A percentile compares a stretch with the other conserved stretches of the same genome.
Conservation (phyloP, 2,329 filamentous ascomycete genomes). For the Mollisia scopiformis region DNA sequence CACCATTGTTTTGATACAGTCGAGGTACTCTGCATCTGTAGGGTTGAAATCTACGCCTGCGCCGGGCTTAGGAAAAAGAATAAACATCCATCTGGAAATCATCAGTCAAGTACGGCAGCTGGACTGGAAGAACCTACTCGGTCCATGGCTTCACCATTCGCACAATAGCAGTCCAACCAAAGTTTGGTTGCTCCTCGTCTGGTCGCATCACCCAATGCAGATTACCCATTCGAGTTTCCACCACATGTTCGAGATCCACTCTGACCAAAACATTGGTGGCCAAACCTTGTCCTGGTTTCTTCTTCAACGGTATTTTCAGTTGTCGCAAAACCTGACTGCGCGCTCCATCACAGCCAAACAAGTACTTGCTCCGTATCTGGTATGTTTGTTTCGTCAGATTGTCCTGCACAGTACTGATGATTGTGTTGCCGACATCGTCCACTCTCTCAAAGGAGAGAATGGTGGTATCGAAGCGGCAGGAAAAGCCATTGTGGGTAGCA, state of each 20-base stretch:
- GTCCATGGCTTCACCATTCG: constrained; percentile 67
- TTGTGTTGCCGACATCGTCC: constrained; percentile 21
- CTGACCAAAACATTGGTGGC: constrained; percentile 53
- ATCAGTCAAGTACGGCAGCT: constrained; percentile 7
- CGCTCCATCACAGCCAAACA: constrained; percentile 62
- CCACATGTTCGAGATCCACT: constrained; percentile 52
- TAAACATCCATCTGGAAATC: constrained; percentile 54
- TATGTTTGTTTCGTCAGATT: constrained; percentile 42
- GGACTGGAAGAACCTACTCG: constrained; percentile 39
- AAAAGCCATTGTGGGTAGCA: constrained; percentile 45
- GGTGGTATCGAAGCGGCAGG: constrained; percentile 45
- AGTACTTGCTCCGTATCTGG: constrained; percentile 53
- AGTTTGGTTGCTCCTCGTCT: constrained; percentile 51
- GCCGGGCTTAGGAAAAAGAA: constrained; percentile 49
- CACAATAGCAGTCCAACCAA: constrained; percentile 52
- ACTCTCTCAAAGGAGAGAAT: constrained; percentile 39
- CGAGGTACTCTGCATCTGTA: constrained; percentile 48
- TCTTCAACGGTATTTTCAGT: constrained; percentile 49
- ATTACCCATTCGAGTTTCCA: constrained; percentile 56
- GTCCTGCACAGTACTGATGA: constrained; percentile 41
- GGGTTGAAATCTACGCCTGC: constrained; percentile 44
- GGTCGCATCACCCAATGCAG: constrained; percentile 64
- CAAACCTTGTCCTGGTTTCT: constrained; percentile 48
- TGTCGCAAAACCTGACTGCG: constrained; percentile 49
- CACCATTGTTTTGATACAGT: constrained; percentile 52